Evolutionary conservation across 139 green algal genomes (phyloP), one percentile per base, ranked within the genome.

Genomic region (Desmodesmus armatus): DNA sequence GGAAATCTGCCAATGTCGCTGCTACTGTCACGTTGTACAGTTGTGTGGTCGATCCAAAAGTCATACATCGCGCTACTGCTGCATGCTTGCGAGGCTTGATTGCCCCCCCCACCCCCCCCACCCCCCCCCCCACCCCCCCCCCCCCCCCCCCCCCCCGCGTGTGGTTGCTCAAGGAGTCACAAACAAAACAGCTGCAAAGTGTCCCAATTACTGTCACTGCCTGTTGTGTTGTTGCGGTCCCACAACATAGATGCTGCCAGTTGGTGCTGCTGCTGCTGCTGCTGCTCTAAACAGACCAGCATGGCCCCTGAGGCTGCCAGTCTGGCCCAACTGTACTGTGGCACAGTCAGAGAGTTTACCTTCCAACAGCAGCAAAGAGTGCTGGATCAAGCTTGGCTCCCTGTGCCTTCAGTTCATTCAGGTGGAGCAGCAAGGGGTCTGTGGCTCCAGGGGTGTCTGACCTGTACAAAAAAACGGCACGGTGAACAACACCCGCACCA

Each of bases 361-460:
- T 27, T 17, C 15, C 51, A 13, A 17, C 51, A 27, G 51, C 65
- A 47, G 65, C 17, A 5, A 13, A 29, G 58, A 19, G 39, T 31
- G 44, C 43, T n/a, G 80, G 21, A 27, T 31, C 47, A 27, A 47
- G n/a, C 39, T 40, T 53, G 7, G 65, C 66, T 25, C 27, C 25
- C 37, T 53, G 17, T 21, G 43, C 31, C 41, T 78, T 66, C 7
- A 78, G 66, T 5, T 69, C 44, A 3, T 5, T 29, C 25, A 78
- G 65, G 33, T 78, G 80, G 15, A n/a, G 21, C 44, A 85, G 66
- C 47, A 79, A 39, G 33, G 66, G 29, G 6, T 73, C 35, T 6
- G 73, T 31, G 3, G 31, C 19, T 27, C 44, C 13, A 31, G 43
- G n/a, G n/a, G n/a, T n/a, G n/a, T n/a, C n/a, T n/a, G n/a, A n/a